A percentile compares a stretch with the other conserved stretches of the same genome.
These are phyloP conservation scores for Amesomyces nigricolor DNA, from an alignment of 2,329 filamentous ascomycete genomes.

Conservation along the genomic window DNA sequence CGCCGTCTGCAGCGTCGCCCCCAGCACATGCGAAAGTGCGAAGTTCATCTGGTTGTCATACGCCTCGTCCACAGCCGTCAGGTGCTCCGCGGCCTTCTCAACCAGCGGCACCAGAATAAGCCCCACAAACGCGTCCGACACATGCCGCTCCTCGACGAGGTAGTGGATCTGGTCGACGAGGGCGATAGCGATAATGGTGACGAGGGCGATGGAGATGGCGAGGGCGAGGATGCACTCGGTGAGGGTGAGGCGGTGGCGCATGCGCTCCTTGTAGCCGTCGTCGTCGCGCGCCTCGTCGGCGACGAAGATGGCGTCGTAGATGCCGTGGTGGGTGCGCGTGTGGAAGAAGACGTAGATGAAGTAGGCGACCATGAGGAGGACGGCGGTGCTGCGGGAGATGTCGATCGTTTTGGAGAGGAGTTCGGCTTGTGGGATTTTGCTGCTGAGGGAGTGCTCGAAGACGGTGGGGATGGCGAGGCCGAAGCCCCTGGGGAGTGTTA, in stretches of 20 bases:
- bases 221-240: slow-evolving; percentile 66
- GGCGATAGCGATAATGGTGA: slow-evolving; percentile 67
- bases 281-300: slow-evolving; percentile 62
- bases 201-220: slow-evolving; percentile 57
- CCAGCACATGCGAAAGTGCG: slow-evolving; percentile 78
- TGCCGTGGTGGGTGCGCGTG: slow-evolving; percentile 67
- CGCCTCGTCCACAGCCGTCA: slow-evolving; percentile 79
- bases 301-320: slow-evolving; percentile 70
- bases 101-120: slow-evolving; percentile 76
- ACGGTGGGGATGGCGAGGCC: slow-evolving; percentile 50
- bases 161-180: slow-evolving; percentile 66
- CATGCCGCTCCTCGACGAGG: slow-evolving; percentile 41
- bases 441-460: slow-evolving; percentile 46
- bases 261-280: slow-evolving; percentile 55
- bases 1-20: slow-evolving; percentile 82
- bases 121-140: slow-evolving; percentile 54
- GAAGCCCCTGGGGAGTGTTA: slow-evolving; percentile 36
- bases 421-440: slow-evolving; percentile 28
- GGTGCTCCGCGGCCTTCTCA: slow-evolving; percentile 80
- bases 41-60: slow-evolving; percentile 82
- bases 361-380: slow-evolving; percentile 67
- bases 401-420: slow-evolving; percentile 51
- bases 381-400: slow-evolving; percentile 65
- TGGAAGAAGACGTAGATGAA: slow-evolving; percentile 65
- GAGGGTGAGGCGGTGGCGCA: slow-evolving; percentile 65